Base-by-base conservation (phyloP, 1,284 basidiomycete genomes). In the Pascua sp. region DNA sequence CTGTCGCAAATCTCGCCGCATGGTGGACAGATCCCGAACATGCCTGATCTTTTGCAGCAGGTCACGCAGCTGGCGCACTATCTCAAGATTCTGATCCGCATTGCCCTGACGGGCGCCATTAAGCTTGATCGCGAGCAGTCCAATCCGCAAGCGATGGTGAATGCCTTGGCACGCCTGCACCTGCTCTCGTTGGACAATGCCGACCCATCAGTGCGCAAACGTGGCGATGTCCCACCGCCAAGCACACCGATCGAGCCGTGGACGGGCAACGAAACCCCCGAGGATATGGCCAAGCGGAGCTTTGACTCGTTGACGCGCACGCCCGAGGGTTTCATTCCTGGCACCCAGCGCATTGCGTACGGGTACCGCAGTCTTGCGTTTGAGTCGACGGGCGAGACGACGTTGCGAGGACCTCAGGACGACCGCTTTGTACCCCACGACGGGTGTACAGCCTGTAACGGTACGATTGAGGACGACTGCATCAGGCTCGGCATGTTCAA, bases 41-140 rank as follows among this genome's bases (percentile, higher is more conserved):
- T 94, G 16, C 91, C 97, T 77, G 95, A 98, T 69, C 81, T 99
- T 9, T 85, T 98, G 40, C 91, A 93, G n/a, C 86, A 98, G 49
- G 95, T 99, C 56, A 99, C 96, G 0, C 95, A 96, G 40, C 83
- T 99, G 37, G 95, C 95, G 5, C 95, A 99, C 78, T 98, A 98
- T 77, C 87, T 99, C 74, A 99, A 99, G 81, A 98, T 99, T 74
- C 85, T 98, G 53, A 99, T 99, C 68, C 89, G 95, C 49, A 98
- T 99, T 62, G 94, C 96, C 8, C 81, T 99, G 46, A 98, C 96
- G 0, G 93, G 93, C 16, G 91, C 94, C 3, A 84, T 99, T 64
- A 96, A 91, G 77, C 83, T 99, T 46, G 96, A 98, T 76, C 83
- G 93, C 59, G 95, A 98, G 69, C 85, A 90, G 68, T 84, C 81